Percentiles rank a stretch among this genome's conserved stretches.
These are phyloP conservation scores for Plantago coronopus DNA, from an alignment of 305 asterid genomes.

Conservation along the genomic window DNA sequence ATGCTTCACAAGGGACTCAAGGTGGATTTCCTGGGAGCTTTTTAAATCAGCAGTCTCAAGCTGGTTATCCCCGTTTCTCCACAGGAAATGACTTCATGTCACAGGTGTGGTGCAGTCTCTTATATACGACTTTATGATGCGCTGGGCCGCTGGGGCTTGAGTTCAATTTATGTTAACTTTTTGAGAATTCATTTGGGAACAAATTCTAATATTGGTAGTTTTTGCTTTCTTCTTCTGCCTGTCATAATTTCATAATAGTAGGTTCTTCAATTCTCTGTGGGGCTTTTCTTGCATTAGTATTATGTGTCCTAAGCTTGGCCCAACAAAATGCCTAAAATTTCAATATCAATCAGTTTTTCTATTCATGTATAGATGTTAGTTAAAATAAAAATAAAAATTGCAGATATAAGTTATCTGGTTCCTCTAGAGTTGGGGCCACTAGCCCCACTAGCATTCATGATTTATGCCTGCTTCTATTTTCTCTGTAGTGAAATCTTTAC, in stretches of 20 bases:
- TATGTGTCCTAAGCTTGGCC: too few species aligned
- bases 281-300: too few species aligned
- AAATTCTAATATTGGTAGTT: neutral
- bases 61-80: slow-evolving; percentile 87
- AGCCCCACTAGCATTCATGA: too few species aligned
- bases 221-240: neutral
- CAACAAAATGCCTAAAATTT: too few species aligned
- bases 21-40: slow-evolving; percentile 87
- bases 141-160: neutral
- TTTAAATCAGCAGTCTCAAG: slow-evolving; percentile 80
- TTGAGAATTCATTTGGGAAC: neutral
- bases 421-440: too few species aligned
- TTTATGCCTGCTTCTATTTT: slow-evolving; percentile 4
- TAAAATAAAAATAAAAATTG: too few species aligned
- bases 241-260: neutral
- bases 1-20: slow-evolving; percentile 76
- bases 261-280: too few species aligned
- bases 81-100: slow-evolving; percentile 97
- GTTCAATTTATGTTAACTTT: neutral
- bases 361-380: too few species aligned
- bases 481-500: slow-evolving; percentile 13
- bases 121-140: slow-evolving; percentile 5
- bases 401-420: too few species aligned
- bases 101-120: slow-evolving; percentile 43
- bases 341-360: too few species aligned